Percentiles rank a stretch among this genome's conserved stretches.
These are phyloP conservation scores for Phytophthora brassicae DNA, from an alignment of 352 stramenopile species.

Conservation along the genomic window DNA sequence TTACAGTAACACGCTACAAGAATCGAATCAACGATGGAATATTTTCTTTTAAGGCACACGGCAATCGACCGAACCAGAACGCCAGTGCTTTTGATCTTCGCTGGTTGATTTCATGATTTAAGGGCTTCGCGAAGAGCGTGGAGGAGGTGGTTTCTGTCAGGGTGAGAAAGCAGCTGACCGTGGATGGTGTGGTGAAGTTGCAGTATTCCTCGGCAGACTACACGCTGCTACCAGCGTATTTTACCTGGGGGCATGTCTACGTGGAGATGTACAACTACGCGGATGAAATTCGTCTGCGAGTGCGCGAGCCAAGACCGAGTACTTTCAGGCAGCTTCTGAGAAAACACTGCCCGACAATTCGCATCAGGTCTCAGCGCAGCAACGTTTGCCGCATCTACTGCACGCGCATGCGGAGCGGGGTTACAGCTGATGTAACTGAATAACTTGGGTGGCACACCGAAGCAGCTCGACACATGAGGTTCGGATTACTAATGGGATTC, in stretches of 20 bases:
- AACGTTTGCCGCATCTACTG: neutral
- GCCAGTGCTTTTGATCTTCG: too few relatives aligned
- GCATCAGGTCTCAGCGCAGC: neutral
- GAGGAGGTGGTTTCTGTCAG: neutral
- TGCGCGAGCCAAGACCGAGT: neutral
- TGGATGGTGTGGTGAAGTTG: neutral
- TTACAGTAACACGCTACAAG: too few relatives aligned
- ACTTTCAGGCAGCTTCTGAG: neutral
- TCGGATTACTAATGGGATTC: neutral
- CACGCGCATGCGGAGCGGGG: neutral
- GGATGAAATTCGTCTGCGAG: neutral
- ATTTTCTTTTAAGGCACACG: too few relatives aligned
- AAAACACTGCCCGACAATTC: neutral
- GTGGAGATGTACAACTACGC: neutral
- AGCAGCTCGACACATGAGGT: conserved; percentile 12
- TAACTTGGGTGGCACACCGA: conserved; percentile 10
- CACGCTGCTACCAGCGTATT: neutral
- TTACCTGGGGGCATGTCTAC: neutral
- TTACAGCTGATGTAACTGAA: neutral
- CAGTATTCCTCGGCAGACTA: neutral
- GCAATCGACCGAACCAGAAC: too few relatives aligned
- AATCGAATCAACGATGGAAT: too few relatives aligned
- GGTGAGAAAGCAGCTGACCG: neutral
- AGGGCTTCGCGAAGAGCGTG: neutral
- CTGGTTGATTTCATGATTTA: neutral